Evolutionary conservation across 2,329 filamentous ascomycete genomes (phyloP).

Genomic region (Penicillium sp.): DNA sequence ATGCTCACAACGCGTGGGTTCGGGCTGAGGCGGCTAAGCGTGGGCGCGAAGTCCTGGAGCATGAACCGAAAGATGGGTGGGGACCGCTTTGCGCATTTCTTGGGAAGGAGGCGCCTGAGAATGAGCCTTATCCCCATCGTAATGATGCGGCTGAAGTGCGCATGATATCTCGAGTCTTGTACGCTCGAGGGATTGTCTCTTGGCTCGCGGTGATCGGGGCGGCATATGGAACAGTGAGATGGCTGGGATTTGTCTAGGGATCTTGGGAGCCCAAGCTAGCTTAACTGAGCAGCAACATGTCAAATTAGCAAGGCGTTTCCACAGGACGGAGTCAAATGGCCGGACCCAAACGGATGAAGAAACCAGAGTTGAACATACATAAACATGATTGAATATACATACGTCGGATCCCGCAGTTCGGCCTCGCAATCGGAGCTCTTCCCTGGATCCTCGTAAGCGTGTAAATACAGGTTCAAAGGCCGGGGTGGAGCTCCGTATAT

Average conservation of each 20-base stretch:
- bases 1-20: slow-evolving; percentile 11
- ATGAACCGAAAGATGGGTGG: slow-evolving; percentile 10
- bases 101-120: slow-evolving; percentile 1
- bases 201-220: slow-evolving; percentile 3
- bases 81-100: slow-evolving; percentile 3
- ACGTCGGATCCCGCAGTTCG: neutral
- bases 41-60: slow-evolving; percentile 8
- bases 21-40: slow-evolving; percentile 5
- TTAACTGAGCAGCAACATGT: no score
- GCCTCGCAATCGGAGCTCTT: neutral
- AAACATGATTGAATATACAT: neutral
- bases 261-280: neutral
- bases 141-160: slow-evolving; percentile 10
- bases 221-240: slow-evolving; percentile 1
- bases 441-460: neutral
- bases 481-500: neutral
- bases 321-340: neutral
- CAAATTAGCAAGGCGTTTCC: neutral
- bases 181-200: slow-evolving; percentile 7
- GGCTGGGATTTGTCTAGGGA: neutral
- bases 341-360: neutral
- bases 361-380: no score
- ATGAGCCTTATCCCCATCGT: slow-evolving; percentile 6
- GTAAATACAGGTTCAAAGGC: neutral
- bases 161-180: slow-evolving; percentile 1